phyloP scores from a whole-genome alignment of 305 asterid genomes.

The Caryopteris hybrid region DNA sequence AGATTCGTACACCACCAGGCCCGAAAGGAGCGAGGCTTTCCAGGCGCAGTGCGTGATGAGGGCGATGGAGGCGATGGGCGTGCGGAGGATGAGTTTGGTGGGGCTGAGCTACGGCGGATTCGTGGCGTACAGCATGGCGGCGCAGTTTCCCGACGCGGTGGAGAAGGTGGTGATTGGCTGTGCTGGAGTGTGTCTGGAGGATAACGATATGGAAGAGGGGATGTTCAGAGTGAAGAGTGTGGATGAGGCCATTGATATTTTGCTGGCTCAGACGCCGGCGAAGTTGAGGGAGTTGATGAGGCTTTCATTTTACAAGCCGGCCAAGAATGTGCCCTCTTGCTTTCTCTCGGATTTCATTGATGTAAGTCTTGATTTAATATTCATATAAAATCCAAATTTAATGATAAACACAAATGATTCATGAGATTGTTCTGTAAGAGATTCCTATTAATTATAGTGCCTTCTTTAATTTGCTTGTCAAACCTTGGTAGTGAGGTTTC shows the following conservation, averaged over 20 bases:
- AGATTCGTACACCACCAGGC: conserved; percentile 57
- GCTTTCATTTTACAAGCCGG: conserved; percentile 57
- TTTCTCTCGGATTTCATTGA: conserved; percentile 62
- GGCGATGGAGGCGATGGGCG: conserved; percentile 61
- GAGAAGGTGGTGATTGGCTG: conserved; percentile 63
- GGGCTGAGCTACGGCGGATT: conserved; percentile 92
- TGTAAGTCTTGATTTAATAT: conserved; percentile 59
- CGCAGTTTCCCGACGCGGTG: conserved; percentile 62
- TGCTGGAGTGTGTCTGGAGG: conserved; percentile 72
- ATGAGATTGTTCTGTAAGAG: no score
- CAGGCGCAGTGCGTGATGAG: conserved; percentile 68
- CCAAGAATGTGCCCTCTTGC: conserved; percentile 62
- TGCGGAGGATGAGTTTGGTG: conserved; percentile 44
- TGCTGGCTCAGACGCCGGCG: conserved; percentile 64
- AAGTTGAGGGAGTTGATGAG: conserved; percentile 51
- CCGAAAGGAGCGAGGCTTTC: conserved; percentile 58
- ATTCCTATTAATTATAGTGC: no score
- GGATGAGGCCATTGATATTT: conserved; percentile 55
- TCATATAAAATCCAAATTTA: no score
- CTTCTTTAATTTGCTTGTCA: background rate
- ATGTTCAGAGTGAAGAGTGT: conserved; percentile 63
- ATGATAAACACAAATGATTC: no score
- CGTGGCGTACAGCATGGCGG: conserved; percentile 74
- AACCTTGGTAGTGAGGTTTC: background rate
- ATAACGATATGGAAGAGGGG: conserved; percentile 71